Evolutionary conservation across 1,139 yeast species (phyloP).

Genomic region (Lizanozyma gosingica): DNA sequence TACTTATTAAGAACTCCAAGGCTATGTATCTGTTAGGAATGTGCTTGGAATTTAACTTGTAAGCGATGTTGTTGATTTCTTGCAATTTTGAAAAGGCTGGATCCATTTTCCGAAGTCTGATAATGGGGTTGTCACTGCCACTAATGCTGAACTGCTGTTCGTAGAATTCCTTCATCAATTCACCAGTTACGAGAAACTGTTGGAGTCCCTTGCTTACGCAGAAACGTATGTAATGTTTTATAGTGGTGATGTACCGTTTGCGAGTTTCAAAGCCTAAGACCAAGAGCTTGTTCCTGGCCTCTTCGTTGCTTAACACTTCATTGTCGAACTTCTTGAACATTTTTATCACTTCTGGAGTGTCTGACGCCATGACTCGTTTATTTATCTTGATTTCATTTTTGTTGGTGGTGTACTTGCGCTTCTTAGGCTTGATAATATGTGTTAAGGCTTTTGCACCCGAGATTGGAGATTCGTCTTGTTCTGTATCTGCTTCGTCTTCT

Average conservation of each 20-base stretch:
- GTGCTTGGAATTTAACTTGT: conserved; percentile 9
- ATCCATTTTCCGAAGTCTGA: conserved; percentile 12
- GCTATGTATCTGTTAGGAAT: conserved; percentile 12
- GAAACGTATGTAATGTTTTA: conserved; percentile 12
- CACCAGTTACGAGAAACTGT: conserved; percentile 11
- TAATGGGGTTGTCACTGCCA: conserved; percentile 11
- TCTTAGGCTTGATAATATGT: conserved; percentile 1
- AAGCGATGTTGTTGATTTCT: conserved; percentile 12
- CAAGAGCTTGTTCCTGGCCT: conserved; percentile 11
- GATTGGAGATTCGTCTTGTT: conserved; percentile 3
- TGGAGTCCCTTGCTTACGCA: conserved; percentile 10
- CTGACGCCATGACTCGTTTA: conserved; percentile 13
- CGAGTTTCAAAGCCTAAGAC: conserved; percentile 12
- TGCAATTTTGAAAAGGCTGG: conserved; percentile 13
- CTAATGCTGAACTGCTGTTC: conserved; percentile 10
- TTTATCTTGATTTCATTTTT: conserved; percentile 12
- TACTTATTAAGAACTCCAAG: conserved; percentile 9
- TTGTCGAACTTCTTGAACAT: conserved; percentile 14
- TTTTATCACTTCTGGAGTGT: conserved; percentile 11
- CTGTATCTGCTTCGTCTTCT: neutral
- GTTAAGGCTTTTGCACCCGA: conserved; percentile 1
- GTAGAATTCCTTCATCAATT: conserved; percentile 12
- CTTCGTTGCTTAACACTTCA: conserved; percentile 12
- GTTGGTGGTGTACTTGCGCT: conserved; percentile 9
- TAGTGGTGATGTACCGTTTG: conserved; percentile 12